phyloP scores from a whole-genome alignment of 768 basidiomycete genomes.

The Tremella yokohamensis region DNA sequence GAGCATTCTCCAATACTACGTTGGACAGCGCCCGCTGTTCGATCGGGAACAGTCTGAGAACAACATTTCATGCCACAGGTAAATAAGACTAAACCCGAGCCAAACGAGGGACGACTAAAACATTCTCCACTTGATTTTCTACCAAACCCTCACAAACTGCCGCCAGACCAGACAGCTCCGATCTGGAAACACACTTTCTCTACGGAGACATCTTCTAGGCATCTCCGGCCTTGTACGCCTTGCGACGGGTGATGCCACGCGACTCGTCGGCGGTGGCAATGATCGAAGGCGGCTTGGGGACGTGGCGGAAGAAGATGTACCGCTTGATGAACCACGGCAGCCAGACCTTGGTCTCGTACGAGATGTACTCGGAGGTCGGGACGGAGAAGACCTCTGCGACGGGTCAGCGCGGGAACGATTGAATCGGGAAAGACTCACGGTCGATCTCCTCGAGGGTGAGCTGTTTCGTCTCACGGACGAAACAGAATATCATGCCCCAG shows the following conservation, averaged over 20 bases:
- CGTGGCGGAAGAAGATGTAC: conserved; percentile 36
- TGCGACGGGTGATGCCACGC: neutral
- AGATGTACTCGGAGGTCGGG: conserved; percentile 31
- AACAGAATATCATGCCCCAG: conserved; percentile 31
- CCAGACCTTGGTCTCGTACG: conserved; percentile 31
- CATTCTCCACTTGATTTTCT: too few species aligned
- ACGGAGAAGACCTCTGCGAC: conserved; percentile 37
- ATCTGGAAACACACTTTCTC: too few species aligned
- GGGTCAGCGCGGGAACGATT: neutral
- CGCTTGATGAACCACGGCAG: conserved; percentile 44
- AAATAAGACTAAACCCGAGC: too few species aligned
- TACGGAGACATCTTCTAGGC: too few species aligned
- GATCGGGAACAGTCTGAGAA: too few species aligned
- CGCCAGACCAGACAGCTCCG: too few species aligned
- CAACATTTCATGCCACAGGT: too few species aligned
- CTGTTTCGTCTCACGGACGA: conserved; percentile 28
- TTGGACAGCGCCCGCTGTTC: too few species aligned
- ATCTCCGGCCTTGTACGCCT: neutral
- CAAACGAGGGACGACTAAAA: too few species aligned
- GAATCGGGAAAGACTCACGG: conserved; percentile 10
- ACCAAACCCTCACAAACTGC: too few species aligned
- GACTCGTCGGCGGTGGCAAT: conserved; percentile 5
- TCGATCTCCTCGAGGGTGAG: conserved; percentile 36
- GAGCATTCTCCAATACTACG: too few species aligned
- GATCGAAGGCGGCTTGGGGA: conserved; percentile 18